These are phyloP conservation scores for Serendipita indica DNA, from an alignment of 768 basidiomycete species.

Conservation along the genomic window DNA sequence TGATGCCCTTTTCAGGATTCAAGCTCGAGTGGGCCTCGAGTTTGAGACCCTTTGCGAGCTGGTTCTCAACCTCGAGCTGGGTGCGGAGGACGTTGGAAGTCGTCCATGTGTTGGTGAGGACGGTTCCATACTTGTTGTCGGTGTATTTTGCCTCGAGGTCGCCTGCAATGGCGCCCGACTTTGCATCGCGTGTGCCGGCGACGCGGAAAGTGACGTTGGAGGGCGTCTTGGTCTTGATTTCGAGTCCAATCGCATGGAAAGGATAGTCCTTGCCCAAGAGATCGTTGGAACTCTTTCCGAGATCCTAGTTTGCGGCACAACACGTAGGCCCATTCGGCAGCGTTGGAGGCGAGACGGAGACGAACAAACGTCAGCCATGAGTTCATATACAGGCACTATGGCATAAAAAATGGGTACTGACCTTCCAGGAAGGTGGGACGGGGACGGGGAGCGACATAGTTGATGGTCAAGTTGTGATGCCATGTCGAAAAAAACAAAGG, in stretches of 20 bases:
- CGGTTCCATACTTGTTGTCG: constrained; percentile 83
- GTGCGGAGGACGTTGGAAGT: constrained; percentile 86
- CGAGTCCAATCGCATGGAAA: constrained; percentile 54
- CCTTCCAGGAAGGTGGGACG: constrained; percentile 96
- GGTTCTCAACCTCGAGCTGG: constrained; percentile 89
- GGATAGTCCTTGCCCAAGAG: constrained; percentile 85
- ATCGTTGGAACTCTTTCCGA: constrained; percentile 96
- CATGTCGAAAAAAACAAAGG: constrained; percentile 1
- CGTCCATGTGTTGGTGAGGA: constrained; percentile 92
- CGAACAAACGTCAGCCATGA: constrained; percentile 6
- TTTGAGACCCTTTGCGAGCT: constrained; percentile 95
- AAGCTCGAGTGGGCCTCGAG: constrained; percentile 75
- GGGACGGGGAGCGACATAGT: constrained; percentile 84
- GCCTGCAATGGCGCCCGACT: constrained; percentile 57
- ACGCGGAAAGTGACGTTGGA: constrained; percentile 92
- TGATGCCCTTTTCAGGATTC: constrained; percentile 65
- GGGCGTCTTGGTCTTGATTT: constrained; percentile 80
- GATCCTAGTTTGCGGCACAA: constrained; percentile 42
- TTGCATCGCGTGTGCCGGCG: constrained; percentile 63
- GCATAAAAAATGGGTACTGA: constrained; percentile 21
- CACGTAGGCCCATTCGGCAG: constrained; percentile 4
- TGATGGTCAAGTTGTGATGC: not conserved
- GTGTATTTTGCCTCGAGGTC: constrained; percentile 93
- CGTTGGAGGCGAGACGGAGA: constrained; percentile 4
- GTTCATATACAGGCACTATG: not conserved